These are phyloP conservation scores for Penicillium bialowiezense DNA, from an alignment of 495 filamentous ascomycete species.

Conservation along the genomic window DNA sequence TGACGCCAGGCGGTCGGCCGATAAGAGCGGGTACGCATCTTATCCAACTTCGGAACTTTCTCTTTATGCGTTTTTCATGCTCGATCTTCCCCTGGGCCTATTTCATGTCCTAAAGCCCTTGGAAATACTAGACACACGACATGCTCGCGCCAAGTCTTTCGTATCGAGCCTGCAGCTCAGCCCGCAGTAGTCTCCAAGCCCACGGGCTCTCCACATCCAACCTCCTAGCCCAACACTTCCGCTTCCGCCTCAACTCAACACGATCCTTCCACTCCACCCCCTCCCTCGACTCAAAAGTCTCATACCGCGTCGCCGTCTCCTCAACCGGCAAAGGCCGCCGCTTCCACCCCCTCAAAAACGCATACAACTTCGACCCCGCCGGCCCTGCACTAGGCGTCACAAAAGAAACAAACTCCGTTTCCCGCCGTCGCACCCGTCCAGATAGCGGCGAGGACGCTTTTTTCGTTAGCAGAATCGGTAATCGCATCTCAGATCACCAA, in stretches of 20 bases:
- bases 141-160: conserved; percentile 32
- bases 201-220: conserved; percentile 15
- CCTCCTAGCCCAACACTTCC: conserved; percentile 2
- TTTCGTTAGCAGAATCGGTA: conserved; percentile 76
- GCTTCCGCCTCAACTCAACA: not conserved
- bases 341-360: conserved; percentile 67
- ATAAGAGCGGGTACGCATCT: conserved; percentile 13
- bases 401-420: conserved; percentile 29
- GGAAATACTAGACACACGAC: too few species aligned
- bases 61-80: conserved; percentile 1
- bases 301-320: conserved; percentile 52
- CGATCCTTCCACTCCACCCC: conserved; percentile 32
- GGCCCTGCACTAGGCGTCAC: conserved; percentile 51
- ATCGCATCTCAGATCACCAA: conserved; percentile 11
- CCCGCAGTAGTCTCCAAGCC: conserved; percentile 38
- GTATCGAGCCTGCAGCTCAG: conserved; percentile 38
- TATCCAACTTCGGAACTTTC: conserved; percentile 16
- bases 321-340: conserved; percentile 73
- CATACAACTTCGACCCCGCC: conserved; percentile 73
- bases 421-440: conserved; percentile 48
- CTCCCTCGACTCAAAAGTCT: conserved; percentile 26
- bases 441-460: conserved; percentile 94
- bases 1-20: conserved; percentile 34
- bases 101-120: too few species aligned
- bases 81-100: not conserved